Evolutionary conservation across 352 stramenopile species (phyloP), one percentile per base, ranked within the genome.

Genomic region (Pythium volutum): DNA sequence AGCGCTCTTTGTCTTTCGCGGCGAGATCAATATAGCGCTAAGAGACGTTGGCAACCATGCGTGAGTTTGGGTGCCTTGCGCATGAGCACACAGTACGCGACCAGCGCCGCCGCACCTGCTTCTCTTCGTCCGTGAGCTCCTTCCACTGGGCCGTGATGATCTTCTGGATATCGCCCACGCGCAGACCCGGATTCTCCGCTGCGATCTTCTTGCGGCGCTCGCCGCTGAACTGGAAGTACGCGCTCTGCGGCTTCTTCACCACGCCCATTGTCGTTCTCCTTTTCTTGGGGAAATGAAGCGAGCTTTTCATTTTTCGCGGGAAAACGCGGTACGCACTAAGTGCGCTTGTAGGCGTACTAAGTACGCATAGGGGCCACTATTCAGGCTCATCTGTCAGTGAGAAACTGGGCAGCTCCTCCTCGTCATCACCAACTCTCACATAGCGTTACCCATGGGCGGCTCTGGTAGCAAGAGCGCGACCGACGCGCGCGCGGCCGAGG

Each of bases 121-220:
- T 96, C 57, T 98, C 75, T 23, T 97, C 79, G 3, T 79, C 64
- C 8, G 67, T 71, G 20, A 98, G 74, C 43, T 76, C 77, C 16
- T 89, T 90, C 96, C 96, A 98, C 46, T 93, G 80, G 43, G 75
- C 72, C 29, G 93, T 97, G 29, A 98, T 87, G 18, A 92, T 66
- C 70, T 97, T 97, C 50, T 97, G 88, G 20, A 98, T 79, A 15
- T 89, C 77, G 9, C 84, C 82, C 45, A 95, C 75, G 55, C 73
- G 72, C 3, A 81, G 54, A 3, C 77, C 82, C 22, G 84, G 79
- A 50, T 93, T 81, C 33, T 77, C 71, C 14, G 83, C 62, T 34
- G 73, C 75, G 50, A 94, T 77, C 55, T 88, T 57, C 65, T 86
- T 87, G 18, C 87, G 82, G 25, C 69, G 73, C 57, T 89, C 85